Percentiles rank a stretch among this genome's conserved stretches.
Conservation (phyloP, 2,329 filamentous ascomycete species). For the Metarhizium brunneum region DNA sequence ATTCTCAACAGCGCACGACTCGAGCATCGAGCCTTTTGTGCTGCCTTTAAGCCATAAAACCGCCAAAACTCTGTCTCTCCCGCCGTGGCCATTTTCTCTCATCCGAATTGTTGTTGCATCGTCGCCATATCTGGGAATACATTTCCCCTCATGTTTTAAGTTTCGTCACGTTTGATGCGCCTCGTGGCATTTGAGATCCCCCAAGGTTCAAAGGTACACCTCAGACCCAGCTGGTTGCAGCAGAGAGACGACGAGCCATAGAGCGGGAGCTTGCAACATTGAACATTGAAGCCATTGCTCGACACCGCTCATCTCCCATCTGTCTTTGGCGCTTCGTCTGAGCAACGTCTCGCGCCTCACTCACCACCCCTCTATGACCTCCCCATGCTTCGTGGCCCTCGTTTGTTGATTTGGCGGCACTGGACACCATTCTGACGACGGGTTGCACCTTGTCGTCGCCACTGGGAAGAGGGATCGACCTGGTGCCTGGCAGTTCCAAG, state of each 20-base stretch:
- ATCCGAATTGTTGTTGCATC: neutral
- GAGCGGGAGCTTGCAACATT: neutral
- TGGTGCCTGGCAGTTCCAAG: slow-evolving; percentile 1
- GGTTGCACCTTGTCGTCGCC: neutral
- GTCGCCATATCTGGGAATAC: neutral
- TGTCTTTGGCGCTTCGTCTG: neutral
- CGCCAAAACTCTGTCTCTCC: neutral
- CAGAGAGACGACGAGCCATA: neutral
- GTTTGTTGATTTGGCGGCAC: neutral
- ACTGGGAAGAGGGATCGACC: neutral
- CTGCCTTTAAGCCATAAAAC: neutral
- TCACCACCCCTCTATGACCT: too few species aligned
- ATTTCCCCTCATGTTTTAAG: neutral
- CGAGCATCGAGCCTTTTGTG: neutral
- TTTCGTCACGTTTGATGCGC: neutral
- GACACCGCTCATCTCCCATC: neutral
- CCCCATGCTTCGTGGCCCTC: too few species aligned
- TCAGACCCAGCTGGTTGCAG: neutral
- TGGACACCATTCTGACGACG: too few species aligned
- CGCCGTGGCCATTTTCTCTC: too few species aligned
- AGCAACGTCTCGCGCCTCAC: neutral
- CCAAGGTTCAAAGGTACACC: neutral
- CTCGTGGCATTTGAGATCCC: neutral
- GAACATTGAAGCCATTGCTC: neutral
- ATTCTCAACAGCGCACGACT: neutral